Evolutionary conservation across 2,329 filamentous ascomycete genomes (phyloP), one percentile per base, ranked within the genome.

Genomic region (Epichloe bromicola): DNA sequence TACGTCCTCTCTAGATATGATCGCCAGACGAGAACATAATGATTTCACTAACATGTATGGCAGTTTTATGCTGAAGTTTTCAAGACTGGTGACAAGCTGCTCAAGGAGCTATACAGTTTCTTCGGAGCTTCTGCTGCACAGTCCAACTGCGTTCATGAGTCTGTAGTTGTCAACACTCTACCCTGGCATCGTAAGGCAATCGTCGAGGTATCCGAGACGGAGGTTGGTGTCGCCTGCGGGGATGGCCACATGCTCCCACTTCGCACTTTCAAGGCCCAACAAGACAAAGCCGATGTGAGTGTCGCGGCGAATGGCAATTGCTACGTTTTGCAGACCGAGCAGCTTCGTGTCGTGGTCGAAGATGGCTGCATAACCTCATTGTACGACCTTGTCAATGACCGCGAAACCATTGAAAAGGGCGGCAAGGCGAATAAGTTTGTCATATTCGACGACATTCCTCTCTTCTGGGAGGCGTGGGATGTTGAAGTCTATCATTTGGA

Each of bases 391-490:
- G 67, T 74, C 43, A 81, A 79, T 10, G 74, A 85, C 26, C 83
- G 91, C 48, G 89, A 98, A 65, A 69, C 95, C 19, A 78, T 98
- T 46, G 76, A 87, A 3, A 70, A 78, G 58, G 81, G 79, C 38
- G 78, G 79, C 23, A 90, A 90, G 65, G 90, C 85, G 23, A 95
- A 95, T 58, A 89, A 96, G 63, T 80, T 93, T 48, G 90, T 97
- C 56, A 82, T 97, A 23, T 97, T 94, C 61, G 93, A 98, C 62
- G 93, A 98, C 70, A 96, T 97, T 70, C 90, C 90, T 20, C 77
- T 96, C 23, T 95, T 94, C 72, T 97, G 89, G 90, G 88, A 96
- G 69, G 90, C 89, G 3, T 95, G 91, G 90, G 91, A 98, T 65
- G 91, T 97, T 5, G 93, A 98, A 67, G 90, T 97, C 30, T 98